Evolutionary conservation across 1,284 basidiomycete genomes (phyloP).

Genomic region (Melampsora abietis-canadensis): DNA sequence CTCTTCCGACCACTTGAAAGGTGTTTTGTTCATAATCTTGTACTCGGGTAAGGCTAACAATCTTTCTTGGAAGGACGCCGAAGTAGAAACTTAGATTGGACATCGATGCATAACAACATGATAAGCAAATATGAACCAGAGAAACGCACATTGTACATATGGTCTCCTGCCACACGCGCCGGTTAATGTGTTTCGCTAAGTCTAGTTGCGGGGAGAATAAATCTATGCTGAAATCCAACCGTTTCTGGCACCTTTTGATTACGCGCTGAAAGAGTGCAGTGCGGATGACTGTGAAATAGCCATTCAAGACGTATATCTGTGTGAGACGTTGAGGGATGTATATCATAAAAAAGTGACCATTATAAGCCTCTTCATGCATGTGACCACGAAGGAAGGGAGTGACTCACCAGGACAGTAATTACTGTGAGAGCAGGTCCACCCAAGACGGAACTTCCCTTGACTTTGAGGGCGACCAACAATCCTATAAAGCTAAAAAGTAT

Average conservation of each 20-base stretch:
- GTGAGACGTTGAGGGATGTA: background rate
- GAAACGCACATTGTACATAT: slow-evolving; percentile 60
- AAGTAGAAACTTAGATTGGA: slow-evolving; percentile 66
- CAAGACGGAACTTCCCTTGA: slow-evolving; percentile 9
- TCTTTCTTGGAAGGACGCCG: slow-evolving; percentile 55
- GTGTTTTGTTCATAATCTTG: slow-evolving; percentile 4
- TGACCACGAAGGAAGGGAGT: slow-evolving; percentile 8
- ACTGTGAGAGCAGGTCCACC: background rate
- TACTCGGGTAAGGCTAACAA: slow-evolving; percentile 57
- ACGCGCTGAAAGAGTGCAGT: slow-evolving; percentile 47
- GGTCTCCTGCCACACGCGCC: slow-evolving; percentile 79
- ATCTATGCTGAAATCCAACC: slow-evolving; percentile 76
- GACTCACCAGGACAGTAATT: slow-evolving; percentile 6
- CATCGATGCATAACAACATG: slow-evolving; percentile 63
- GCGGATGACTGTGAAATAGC: slow-evolving; percentile 50
- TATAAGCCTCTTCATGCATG: slow-evolving; percentile 9
- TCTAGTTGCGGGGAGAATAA: slow-evolving; percentile 74
- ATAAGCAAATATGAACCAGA: slow-evolving; percentile 58
- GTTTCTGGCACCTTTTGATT: slow-evolving; percentile 60
- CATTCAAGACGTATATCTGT: slow-evolving; percentile 49
- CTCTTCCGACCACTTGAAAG: slow-evolving; percentile 26
- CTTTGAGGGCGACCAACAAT: slow-evolving; percentile 1
- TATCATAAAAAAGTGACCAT: background rate
- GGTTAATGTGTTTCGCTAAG: slow-evolving; percentile 64
- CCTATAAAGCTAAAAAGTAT: background rate